Evolutionary conservation across 192 early-diverging fungal species (phyloP), one percentile per base, ranked within the genome.

Genomic region (Dissophora ornata): DNA sequence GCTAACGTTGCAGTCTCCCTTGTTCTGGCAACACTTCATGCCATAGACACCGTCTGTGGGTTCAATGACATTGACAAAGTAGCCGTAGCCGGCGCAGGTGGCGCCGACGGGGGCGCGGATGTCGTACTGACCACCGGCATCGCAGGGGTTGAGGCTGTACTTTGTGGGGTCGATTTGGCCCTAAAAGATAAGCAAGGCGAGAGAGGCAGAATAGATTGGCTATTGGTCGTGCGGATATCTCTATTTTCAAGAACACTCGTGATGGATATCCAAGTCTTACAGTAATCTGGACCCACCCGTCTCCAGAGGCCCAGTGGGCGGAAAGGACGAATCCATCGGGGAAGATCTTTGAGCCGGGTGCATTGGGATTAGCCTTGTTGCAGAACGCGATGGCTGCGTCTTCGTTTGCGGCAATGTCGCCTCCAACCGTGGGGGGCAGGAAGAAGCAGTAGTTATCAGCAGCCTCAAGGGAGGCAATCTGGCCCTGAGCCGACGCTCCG

Each of bases 271-370:
- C n/a, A 21, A 13, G 33, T 19, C 68, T 55, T 56, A 70, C 85
- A 57, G 83, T 87, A 24, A 87, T 74, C 70, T 87, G 85, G 38
- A 84, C 82, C 50, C 81, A 87, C 1, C 67, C 58, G 49, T 77
- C 70, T 4, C 73, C 69, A 5, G 67, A 44, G 26, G 73, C 79
- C 58, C 73, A 84, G 46, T 84, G 78, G 21, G 73, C 75, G 1
- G 80, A 80, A 26, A 69, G 60, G 45, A 87, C 81, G 36, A 87
- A 81, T 9, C 82, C 83, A 5, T 29, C 47, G 4, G 80, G 70
- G 22, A 87, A 74, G 26, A 58, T 70, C 30, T 75, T 71, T 33
- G 85, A 77, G 22, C 66, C 68, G 33, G 67, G 59, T 44, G 83
- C 85, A 25, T 78, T 42, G 12, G 83, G 64, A 33, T 75, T 81